These are phyloP conservation scores for Penicillium vulpinum DNA, from an alignment of 2,329 filamentous ascomycete genomes.

Conservation along the genomic window DNA sequence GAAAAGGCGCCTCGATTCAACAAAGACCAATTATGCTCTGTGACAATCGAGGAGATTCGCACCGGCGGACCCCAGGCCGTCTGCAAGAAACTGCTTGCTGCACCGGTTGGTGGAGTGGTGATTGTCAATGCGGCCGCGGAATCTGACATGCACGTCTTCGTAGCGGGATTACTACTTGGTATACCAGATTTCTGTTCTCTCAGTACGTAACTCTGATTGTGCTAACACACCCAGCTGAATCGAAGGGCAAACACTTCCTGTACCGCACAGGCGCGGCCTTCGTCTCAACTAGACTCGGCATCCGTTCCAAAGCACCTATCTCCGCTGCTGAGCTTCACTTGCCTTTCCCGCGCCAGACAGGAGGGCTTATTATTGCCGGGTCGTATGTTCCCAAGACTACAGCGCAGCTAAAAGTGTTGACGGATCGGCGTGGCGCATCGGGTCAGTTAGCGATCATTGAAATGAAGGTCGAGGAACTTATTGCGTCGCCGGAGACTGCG, in stretches of 20 bases:
- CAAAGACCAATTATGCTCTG: conserved; percentile 43
- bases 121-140: conserved; percentile 57
- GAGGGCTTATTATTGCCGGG: conserved; percentile 57
- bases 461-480: conserved; percentile 52
- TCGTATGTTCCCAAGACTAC: conserved; percentile 63
- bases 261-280: conserved; percentile 51
- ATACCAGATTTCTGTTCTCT: neutral
- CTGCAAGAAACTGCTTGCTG: conserved; percentile 40
- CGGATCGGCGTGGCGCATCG: conserved; percentile 36
- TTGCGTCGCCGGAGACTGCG: conserved; percentile 38
- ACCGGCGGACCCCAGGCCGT: conserved; percentile 48
- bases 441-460: conserved; percentile 48
- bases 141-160: conserved; percentile 57
- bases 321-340: conserved; percentile 48
- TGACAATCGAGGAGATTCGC: conserved; percentile 53
- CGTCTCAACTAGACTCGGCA: conserved; percentile 54
- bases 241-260: conserved; percentile 45
- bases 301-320: conserved; percentile 54
- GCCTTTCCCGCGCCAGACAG: conserved; percentile 35
- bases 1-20: conserved; percentile 53
- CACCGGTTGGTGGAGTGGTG: conserved; percentile 45
- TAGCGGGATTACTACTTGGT: conserved; percentile 50
- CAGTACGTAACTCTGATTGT: neutral
- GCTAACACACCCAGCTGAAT: conserved; percentile 28
- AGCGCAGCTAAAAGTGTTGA: conserved; percentile 51